Evolutionary conservation across 169 alveolate genomes (phyloP), one percentile per base, ranked within the genome.

Genomic region (Cryptosporidium meleagridis): DNA sequence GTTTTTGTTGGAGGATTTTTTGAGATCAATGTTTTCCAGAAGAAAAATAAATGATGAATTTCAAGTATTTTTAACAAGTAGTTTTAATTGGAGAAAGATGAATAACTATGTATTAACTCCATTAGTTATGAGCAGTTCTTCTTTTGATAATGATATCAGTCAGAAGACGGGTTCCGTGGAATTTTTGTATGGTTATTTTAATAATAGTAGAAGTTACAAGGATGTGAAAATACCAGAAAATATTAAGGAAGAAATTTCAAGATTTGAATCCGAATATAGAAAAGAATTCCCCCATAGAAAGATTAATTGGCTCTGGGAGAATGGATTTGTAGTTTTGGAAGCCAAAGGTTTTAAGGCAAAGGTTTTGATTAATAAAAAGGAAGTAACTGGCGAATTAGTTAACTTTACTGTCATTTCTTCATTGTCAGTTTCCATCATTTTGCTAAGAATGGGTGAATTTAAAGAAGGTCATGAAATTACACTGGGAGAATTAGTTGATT

Each of bases 261-360:
- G 44, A 39, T 61, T 80, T 65, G 89, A 80, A 16, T 16, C 10
- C 5, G 55, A 67, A 31, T 80, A 80, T 48, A 80, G 31, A 12
- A 62, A 10, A 44, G 59, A 39, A 3, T 80, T 61, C 45, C 89
- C 89, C 10, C 69, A 80, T n/a, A 80, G 89, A 48, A 80, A 65
- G 59, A 37, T 80, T 31, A 62, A 21, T 35, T 80, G 89, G 89
- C 39, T 80, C n/a, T 80, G 72, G 48, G 89, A 80, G 18, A 62
- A 44, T n/a, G 89, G 89, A 8, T 80, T 80, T 80, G 73, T 44
- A 26, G 39, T 62, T 61, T 62, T 80, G 35, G 41, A 23, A 39
- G 72, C 45, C 16, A 37, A 26, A 2, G 89, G 89, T 5, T 80
- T 62, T 80, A 80, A 65, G 37, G 75, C 55, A 61, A 26, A n/a